Evolutionary conservation across 495 filamentous ascomycete species (phyloP).

Genomic region (Xylaria flabelliformis): DNA sequence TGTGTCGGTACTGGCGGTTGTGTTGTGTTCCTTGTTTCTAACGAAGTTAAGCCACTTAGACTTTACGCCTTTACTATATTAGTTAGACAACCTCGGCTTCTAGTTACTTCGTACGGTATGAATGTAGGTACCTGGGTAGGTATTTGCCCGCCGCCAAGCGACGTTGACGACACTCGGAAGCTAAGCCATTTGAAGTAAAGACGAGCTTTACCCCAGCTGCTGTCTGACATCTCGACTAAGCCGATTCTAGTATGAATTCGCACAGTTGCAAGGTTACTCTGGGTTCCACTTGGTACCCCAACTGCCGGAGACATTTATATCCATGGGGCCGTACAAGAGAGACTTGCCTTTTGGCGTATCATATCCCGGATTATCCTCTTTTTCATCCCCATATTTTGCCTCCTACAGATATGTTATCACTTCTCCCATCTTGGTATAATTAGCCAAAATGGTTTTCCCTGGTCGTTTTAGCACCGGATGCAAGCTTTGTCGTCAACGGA

Average conservation of each 20-base stretch:
- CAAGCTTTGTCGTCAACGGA: constrained; percentile 34
- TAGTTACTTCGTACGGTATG: too few species aligned
- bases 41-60: not conserved
- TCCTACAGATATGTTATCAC: not conserved
- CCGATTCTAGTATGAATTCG: not conserved
- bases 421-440: not conserved
- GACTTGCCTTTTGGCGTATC: constrained; percentile 2
- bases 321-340: not conserved
- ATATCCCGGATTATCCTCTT: not conserved
- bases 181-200: constrained; percentile 9
- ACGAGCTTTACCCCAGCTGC: not conserved
- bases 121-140: too few species aligned
- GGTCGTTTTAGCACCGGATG: constrained; percentile 35
- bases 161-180: constrained; percentile 4
- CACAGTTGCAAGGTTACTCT: not conserved
- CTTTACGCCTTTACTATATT: not conserved
- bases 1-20: not conserved
- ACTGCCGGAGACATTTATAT: constrained; percentile 3
- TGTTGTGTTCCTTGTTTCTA: not conserved
- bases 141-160: constrained; percentile 11
- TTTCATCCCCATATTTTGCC: constrained; percentile 18
- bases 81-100: constrained; percentile 1
- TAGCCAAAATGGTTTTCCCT: constrained; percentile 35
- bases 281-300: constrained; percentile 15
- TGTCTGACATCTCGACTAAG: constrained; percentile 4